These are phyloP conservation scores for Ammopiptanthus mongolicus DNA, from an alignment of 306 rosid species.

Conservation along the genomic window DNA sequence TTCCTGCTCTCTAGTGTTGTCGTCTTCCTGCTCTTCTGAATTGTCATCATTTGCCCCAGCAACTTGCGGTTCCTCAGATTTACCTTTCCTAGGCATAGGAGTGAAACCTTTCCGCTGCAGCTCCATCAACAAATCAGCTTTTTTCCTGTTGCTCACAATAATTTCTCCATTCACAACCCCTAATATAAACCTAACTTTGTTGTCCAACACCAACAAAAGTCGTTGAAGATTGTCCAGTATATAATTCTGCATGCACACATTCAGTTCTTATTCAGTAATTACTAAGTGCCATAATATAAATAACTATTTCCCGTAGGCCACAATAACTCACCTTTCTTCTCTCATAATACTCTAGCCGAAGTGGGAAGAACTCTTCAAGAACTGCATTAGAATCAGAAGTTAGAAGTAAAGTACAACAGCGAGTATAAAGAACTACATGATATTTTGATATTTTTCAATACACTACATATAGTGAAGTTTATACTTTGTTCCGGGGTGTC, in stretches of 20 bases:
- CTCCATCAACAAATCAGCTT: conserved; percentile 71
- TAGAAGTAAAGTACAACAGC: neutral
- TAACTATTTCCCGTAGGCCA: neutral
- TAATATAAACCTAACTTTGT: conserved; percentile 82
- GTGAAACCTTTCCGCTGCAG: conserved; percentile 82
- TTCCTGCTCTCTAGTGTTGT: conserved; percentile 46
- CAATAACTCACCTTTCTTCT: conserved; percentile 63
- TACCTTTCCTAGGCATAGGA: conserved; percentile 77
- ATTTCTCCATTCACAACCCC: conserved; percentile 86
- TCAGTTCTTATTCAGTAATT: neutral
- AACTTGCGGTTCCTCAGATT: conserved; percentile 73
- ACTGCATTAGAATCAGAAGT: too few relatives aligned
- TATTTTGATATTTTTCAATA: neutral
- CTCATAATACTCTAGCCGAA: conserved; percentile 70
- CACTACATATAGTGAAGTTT: neutral
- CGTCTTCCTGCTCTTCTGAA: conserved; percentile 60
- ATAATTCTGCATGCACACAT: conserved; percentile 48
- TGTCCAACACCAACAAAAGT: conserved; percentile 63
- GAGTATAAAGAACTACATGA: neutral
- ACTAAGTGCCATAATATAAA: neutral
- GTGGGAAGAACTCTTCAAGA: conserved; percentile 75
- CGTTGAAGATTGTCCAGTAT: conserved; percentile 56
- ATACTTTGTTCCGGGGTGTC: conserved; percentile 85
- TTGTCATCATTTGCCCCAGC: conserved; percentile 78
- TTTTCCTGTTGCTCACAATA: conserved; percentile 68